Conservation (phyloP, 2,329 filamentous ascomycete genomes). For the Alternaria rosae region DNA sequence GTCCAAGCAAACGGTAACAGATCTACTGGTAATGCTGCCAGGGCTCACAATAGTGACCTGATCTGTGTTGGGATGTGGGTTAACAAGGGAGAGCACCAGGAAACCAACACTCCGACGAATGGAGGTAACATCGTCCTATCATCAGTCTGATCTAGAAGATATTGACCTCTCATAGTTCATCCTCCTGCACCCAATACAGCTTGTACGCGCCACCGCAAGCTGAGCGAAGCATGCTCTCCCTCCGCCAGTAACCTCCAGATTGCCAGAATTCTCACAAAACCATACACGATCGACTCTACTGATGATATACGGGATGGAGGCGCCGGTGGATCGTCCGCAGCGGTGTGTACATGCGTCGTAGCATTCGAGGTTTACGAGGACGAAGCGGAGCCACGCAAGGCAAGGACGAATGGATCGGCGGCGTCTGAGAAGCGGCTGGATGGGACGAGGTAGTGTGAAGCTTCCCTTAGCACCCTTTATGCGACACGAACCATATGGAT, state of each 20-base stretch:
- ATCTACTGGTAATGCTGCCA: not conserved
- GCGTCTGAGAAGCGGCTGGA: not conserved
- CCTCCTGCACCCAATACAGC: not conserved
- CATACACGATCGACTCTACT: not conserved
- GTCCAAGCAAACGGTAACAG: not conserved
- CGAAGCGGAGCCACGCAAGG: not conserved
- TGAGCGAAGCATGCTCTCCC: not conserved
- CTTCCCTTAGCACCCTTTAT: not conserved
- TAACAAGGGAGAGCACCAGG: not conserved
- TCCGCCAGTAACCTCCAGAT: not conserved
- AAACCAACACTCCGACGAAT: not conserved
- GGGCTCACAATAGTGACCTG: not conserved
- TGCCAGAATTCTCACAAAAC: not conserved
- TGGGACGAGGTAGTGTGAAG: not conserved
- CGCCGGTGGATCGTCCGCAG: not conserved
- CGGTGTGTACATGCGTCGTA: not conserved
- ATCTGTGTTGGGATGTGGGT: not conserved
- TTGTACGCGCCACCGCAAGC: not conserved
- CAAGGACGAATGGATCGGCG: not conserved
- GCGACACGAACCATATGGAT: not conserved
- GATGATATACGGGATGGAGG: not conserved
- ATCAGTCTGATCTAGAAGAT: not conserved
- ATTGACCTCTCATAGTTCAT: not conserved
- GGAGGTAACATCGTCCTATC: not conserved
- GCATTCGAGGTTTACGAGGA: not conserved